Evolutionary conservation across 2,329 filamentous ascomycete genomes (phyloP), one percentile per base, ranked within the genome.

Genomic region (Venturia carpophila): DNA sequence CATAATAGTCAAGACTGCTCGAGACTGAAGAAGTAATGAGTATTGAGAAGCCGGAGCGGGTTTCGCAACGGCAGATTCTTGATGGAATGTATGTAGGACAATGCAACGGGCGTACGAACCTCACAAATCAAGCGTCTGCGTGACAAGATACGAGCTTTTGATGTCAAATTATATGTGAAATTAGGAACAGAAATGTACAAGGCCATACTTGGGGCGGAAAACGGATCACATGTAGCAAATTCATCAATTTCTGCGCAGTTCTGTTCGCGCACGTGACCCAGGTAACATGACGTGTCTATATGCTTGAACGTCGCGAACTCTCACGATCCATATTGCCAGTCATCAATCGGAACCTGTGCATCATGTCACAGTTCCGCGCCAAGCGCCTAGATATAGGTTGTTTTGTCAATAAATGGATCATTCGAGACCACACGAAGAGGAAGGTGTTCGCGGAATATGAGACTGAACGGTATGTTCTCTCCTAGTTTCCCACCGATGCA

Each of bases 401-500:
- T 75, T 96, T 90, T 74, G 78, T 95, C 79, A 97, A 97, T 74
- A 85, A 88, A 75, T 88, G 88, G 70, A 84, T 90, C 70, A 89
- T 99, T 75, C 91, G 94, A 72, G 94, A 99, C 78, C 91, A 97
- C 80, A 92, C 92, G 65, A 99, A 97, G 85, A 89, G 94, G 72
- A 93, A 95, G 80, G 90, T 92, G 66, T 97, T 92, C 73, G 89
- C 89, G 74, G 83, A 91, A 75, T 81, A 88, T 74, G 94, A 99
- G 80, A 86, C 92, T 5, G 89, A 97, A 79, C 88, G 93, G 92
- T 95, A 81, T 68, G 74, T 69, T 56, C 24, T 52, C 47, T 47
- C 21, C 21, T 21, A 17, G 11, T 17, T 52, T 13, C 21, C 13
- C 27, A 21, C 15, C 2, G 3, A 13, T 5, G 39, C 39, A 24